Conservation (phyloP, 768 basidiomycete species). For the Lactifluus hygrophoroides region DNA sequence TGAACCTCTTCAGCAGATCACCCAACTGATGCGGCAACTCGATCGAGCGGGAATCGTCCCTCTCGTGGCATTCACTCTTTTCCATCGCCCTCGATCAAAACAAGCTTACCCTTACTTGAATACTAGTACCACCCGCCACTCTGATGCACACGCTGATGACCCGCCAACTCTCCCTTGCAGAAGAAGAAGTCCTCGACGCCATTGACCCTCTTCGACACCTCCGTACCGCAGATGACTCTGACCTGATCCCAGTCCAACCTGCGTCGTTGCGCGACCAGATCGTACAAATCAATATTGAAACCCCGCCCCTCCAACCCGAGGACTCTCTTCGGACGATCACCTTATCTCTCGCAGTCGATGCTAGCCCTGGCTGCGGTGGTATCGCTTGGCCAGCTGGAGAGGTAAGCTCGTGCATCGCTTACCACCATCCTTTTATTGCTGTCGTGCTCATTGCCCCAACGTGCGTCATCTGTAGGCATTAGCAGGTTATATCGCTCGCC, state of each 20-base stretch:
- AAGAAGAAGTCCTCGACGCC: constrained; percentile 48
- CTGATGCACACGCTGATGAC: neutral
- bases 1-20: too few relatives aligned
- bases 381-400: constrained; percentile 90
- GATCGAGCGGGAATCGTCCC: neutral
- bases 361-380: constrained; percentile 85
- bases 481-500: constrained; percentile 60
- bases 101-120: too few relatives aligned
- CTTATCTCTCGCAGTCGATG: constrained; percentile 58
- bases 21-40: neutral
- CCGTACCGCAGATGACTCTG: constrained; percentile 29
- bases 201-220: constrained; percentile 55
- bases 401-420: constrained; percentile 34
- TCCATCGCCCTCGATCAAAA: neutral
- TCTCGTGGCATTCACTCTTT: neutral
- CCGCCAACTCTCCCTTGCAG: constrained; percentile 30
- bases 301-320: constrained; percentile 13
- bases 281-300: constrained; percentile 34
- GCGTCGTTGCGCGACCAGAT: constrained; percentile 42
- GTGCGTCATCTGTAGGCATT: constrained; percentile 49
- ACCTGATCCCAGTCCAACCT: constrained; percentile 45
- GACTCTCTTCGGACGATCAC: constrained; percentile 24
- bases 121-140: too few relatives aligned
- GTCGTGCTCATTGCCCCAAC: neutral
- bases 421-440: neutral